A percentile compares a stretch with the other conserved stretches of the same genome.
phyloP scores from a whole-genome alignment of 2,329 filamentous ascomycete species.

The Corinectria fuckeliana region DNA sequence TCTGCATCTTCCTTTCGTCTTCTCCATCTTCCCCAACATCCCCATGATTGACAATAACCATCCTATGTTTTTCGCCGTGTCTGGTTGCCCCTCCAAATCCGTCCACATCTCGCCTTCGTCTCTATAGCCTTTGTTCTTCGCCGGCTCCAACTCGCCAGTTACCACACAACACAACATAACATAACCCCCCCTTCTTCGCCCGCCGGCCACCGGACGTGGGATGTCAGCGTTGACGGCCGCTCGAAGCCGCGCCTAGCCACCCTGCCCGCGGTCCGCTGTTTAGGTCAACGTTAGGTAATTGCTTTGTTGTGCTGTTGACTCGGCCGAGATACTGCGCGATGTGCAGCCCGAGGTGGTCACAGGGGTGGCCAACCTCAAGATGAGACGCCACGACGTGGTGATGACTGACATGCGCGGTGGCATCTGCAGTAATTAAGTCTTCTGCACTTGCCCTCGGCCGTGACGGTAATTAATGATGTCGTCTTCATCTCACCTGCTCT shows the following conservation, averaged over 20 bases:
- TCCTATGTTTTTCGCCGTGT: constrained; percentile 39
- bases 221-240: constrained; percentile 28
- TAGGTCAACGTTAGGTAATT: constrained; percentile 37
- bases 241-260: constrained; percentile 33
- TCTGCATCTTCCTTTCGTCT: constrained; percentile 16
- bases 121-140: too few relatives aligned
- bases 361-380: background rate
- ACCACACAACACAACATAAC: too few relatives aligned
- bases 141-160: too few relatives aligned
- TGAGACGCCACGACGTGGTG: background rate
- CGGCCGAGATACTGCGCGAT: background rate
- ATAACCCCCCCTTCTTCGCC: constrained; percentile 12
- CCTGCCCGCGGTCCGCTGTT: constrained; percentile 6
- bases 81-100: constrained; percentile 17
- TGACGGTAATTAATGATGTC: too few relatives aligned
- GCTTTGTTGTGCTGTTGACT: constrained; percentile 15
- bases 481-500: too few relatives aligned
- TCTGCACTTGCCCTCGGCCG: too few relatives aligned
- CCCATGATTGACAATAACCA: constrained; percentile 25
- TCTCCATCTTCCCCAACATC: constrained; percentile 20
- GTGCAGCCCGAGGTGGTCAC: constrained; percentile 10
- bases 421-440: too few relatives aligned
- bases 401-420: background rate
- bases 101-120: too few relatives aligned
- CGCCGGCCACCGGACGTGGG: constrained; percentile 32